Evolutionary conservation across 768 basidiomycete genomes (phyloP), one percentile per base, ranked within the genome.

Genomic region (Dioszegia crocea): DNA sequence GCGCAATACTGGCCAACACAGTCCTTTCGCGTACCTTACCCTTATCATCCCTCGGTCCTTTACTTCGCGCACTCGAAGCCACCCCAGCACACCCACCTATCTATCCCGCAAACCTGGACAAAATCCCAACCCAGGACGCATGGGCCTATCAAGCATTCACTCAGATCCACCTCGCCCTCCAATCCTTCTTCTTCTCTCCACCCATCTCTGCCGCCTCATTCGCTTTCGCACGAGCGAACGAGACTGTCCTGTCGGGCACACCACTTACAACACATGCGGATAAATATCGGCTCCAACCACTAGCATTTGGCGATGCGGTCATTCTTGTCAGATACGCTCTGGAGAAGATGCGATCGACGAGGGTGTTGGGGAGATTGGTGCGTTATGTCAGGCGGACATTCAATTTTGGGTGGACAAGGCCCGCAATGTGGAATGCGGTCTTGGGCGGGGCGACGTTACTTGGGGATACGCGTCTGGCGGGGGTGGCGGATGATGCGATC

Each of bases 1-100:
- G 73, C 23, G 75, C 74, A 44, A 71, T 72, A 19, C 58, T 78
- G 2, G 73, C 71, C 40, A 76, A 73, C 56, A 71, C 75, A 1
- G 64, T 78, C 1, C 54, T 73, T 1, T 67, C 69, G 2, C 63
- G 77, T 0, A 78, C 77, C 8, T 47, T 76, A 1, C 77, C 77
- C 9, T 65, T 73, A 10, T 52, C 63, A 4, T 63, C 64, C 19
- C 63, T 73, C 27, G 61, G 63, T 14, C 36, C 47, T 2, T 55
- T 78, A 5, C 39, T 78, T 14, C 31, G 61, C 17, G 61, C 64
- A 8, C 67, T 76, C 23, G 58, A 62, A 21, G 26, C 51, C 14
- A 60, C 72, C 1, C 70, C 70, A 0, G 41, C 50, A 11, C 29
- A 48, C 9, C 74, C 74, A 0, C 59, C 63, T 12, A 68, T 78